phyloP scores from a whole-genome alignment of 768 basidiomycete genomes.

The Hygrophoropsis aurantiaca region DNA sequence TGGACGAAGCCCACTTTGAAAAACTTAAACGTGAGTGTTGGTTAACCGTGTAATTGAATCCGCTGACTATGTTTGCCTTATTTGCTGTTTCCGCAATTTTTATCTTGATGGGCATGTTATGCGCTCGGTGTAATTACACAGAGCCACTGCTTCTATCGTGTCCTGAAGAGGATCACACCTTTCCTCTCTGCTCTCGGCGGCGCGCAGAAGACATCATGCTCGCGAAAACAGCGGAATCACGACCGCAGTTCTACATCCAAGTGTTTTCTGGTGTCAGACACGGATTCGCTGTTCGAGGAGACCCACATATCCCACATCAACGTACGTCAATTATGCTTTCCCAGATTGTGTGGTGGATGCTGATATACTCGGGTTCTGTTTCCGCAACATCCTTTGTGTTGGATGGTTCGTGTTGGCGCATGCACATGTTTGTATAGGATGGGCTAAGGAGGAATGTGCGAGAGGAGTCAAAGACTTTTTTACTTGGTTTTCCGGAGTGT shows the following conservation, averaged over 20 bases:
- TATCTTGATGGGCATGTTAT: too few relatives aligned
- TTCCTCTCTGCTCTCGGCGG: conserved; percentile 46
- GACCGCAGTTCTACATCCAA: conserved; percentile 49
- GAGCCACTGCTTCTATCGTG: too few relatives aligned
- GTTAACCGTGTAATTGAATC: too few relatives aligned
- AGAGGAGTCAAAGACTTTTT: conserved; percentile 45
- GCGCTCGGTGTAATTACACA: too few relatives aligned
- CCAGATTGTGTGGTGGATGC: neutral
- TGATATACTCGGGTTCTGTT: neutral
- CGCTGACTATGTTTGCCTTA: too few relatives aligned
- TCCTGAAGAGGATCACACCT: conserved; percentile 48
- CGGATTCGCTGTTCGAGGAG: conserved; percentile 24
- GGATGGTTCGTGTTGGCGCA: neutral
- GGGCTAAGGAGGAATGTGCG: conserved; percentile 53
- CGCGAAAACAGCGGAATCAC: conserved; percentile 43
- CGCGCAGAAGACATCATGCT: conserved; percentile 50
- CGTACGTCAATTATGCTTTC: neutral
- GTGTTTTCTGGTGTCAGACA: conserved; percentile 41
- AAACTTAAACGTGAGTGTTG: conserved; percentile 41
- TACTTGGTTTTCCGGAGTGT: conserved; percentile 35
- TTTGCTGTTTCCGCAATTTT: too few relatives aligned
- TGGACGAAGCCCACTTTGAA: conserved; percentile 54
- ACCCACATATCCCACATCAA: conserved; percentile 6
- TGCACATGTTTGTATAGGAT: conserved; percentile 31
- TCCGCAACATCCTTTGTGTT: neutral